Base-by-base conservation (phyloP, 352 stramenopile species). In the Pythium plurisporium region DNA sequence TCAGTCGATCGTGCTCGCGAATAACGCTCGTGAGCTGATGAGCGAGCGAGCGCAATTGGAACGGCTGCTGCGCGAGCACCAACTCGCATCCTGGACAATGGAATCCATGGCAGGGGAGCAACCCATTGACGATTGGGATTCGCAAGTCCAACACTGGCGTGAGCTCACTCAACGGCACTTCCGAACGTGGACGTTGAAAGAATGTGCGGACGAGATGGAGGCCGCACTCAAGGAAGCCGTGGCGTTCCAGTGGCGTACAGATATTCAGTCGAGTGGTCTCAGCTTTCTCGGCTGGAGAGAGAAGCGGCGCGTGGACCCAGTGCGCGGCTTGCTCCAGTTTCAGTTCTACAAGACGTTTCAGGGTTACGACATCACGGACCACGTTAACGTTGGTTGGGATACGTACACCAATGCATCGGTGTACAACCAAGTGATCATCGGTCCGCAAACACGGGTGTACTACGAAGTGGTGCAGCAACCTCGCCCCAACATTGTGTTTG, bases 221-320 rank as follows among this genome's bases (percentile, higher is more conserved):
- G 27, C 20, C 7, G 37, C 51, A 20, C 37, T 50, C 17, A 47
- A 50, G 9, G 29, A 59, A 27, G 19, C 50, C 10, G 23, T 19
- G 5, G 38, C 17, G n/a, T 59, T 59, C 30, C 31, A 38, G n/a
- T 42, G 17, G 38, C 40, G 51, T 34, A 20, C 37, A 12, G 40
- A 59, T 19, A 47, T 14, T 4, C 17, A 25, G 26, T 12, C 27
- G 15, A 41, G 19, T 14, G 51, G 51, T 7, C 12, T 40, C 22
- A 50, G 41, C 17, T 59, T 59, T 25, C 33, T 51, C 25, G 51
- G 51, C 4, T 59, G 51, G 51, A 25, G 51, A 11, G 51, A 50
- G 15, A 20, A 29, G 14, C 51, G 40, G 4, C 51, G 51, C 10
- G 12, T 59, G 7, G 14, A 41, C 14, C 10, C 26, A 0, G 9